Evolutionary conservation across 805 yeast genomes (phyloP), one percentile per base, ranked within the genome.

Genomic region (Lipomyces chichibuensis): DNA sequence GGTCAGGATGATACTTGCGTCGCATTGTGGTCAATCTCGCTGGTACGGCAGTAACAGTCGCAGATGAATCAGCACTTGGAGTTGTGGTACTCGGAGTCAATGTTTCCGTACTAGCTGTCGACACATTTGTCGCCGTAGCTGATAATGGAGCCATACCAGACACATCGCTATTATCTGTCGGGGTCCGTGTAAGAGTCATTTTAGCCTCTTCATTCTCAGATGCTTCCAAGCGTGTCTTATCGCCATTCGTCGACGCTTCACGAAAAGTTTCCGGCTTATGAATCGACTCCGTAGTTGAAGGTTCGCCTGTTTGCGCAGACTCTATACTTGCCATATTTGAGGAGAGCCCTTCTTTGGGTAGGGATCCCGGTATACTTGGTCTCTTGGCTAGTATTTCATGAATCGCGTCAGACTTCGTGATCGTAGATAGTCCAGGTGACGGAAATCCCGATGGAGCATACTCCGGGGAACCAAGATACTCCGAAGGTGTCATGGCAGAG

Each of bases 371-470:
- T n/a, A 8, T 43, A 27, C 59, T 32, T n/a, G 39, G 17, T 32
- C 59, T 29, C 43, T 56, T 56, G 17, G 43, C 25, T 32, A 32
- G 14, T 8, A 11, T 14, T 27, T 17, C 32, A 27, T 25, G 17
- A n/a, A 56, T 11, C 25, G 37, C 9, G 5, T 62, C 62, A 8
- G 49, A 14, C 17, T 61, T 65, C 17, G 54, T 33, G 13, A 62
- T 11, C 23, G 69, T 56, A 56, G 70, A 55, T 25, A 67, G 49
- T 6, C 69, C 69, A 5, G 71, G 69, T 6, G 71, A 67, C n/a
- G 69, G 69, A 32, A 66, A 66, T 53, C 67, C 70, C 17, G 29
- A 17, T 2, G 66, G 39, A 14, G 58, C 46, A 35, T 20, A 61
- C 11, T 61, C 60, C 9, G 63, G 57, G 13, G 57, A 27, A 57